Evolutionary conservation across 2,329 filamentous ascomycete species (phyloP).

Genomic region (Penicillium vulpinum): DNA sequence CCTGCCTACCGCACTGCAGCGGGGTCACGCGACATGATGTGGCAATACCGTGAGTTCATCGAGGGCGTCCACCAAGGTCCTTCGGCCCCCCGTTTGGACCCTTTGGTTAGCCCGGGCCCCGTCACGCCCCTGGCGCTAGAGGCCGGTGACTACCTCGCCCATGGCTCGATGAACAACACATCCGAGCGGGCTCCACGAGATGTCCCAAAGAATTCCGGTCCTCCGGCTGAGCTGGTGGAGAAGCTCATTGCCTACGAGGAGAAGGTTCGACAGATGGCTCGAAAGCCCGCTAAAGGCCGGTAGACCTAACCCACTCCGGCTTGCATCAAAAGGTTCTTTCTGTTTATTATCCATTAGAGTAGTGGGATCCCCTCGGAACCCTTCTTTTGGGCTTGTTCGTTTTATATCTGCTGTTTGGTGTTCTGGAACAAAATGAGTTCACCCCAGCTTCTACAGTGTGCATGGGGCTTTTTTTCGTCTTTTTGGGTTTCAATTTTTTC

Average conservation of each 20-base stretch:
- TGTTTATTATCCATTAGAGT: not conserved
- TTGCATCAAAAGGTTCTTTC: constrained; percentile 15
- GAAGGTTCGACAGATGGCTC: constrained; percentile 29
- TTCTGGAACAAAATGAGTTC: constrained; percentile 14
- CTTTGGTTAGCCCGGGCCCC: constrained; percentile 47
- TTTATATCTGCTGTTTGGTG: constrained; percentile 7
- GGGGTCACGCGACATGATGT: constrained; percentile 39
- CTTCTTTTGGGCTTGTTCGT: not conserved
- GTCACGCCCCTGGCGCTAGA: constrained; percentile 49
- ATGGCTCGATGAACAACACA: constrained; percentile 29
- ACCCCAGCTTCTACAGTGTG: not conserved
- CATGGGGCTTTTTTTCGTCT: not conserved
- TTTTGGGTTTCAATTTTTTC: not conserved
- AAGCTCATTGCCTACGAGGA: constrained; percentile 39
- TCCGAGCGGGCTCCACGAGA: constrained; percentile 24
- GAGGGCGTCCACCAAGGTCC: constrained; percentile 40
- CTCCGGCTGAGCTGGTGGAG: constrained; percentile 36
- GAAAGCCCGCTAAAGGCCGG: constrained; percentile 30
- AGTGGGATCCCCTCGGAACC: not conserved
- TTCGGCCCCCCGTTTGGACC: constrained; percentile 47
- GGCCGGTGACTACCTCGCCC: constrained; percentile 43
- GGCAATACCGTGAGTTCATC: constrained; percentile 47
- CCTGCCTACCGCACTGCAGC: constrained; percentile 34
- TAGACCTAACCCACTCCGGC: constrained; percentile 10
- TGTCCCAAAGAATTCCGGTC: constrained; percentile 17